Conservation (phyloP, 1,139 yeast genomes). For the Groenewaldozyma auringiensis region DNA sequence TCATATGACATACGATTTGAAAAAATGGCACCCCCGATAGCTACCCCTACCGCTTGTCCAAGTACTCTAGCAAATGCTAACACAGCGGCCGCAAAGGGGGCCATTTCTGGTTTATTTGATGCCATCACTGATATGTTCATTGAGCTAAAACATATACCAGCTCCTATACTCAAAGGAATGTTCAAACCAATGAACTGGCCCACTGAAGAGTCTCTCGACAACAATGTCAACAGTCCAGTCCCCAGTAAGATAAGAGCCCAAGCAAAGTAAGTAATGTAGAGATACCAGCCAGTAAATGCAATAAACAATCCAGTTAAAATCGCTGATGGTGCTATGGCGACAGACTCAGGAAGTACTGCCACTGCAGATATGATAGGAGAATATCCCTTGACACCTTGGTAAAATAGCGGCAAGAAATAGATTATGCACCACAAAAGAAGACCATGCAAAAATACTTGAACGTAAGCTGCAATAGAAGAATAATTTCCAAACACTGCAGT, state of each 20-base stretch:
- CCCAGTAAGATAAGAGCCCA: conserved; percentile 40
- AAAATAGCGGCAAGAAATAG: conserved; percentile 46
- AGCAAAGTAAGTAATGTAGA: neutral
- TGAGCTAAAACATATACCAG: conserved; percentile 41
- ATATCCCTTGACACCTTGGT: conserved; percentile 43
- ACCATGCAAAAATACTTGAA: conserved; percentile 36
- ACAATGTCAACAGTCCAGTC: conserved; percentile 41
- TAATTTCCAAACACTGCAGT: conserved; percentile 34
- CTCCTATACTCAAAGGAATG: conserved; percentile 46
- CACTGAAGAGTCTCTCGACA: conserved; percentile 35
- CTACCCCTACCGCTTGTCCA: conserved; percentile 47
- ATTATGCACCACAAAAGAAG: conserved; percentile 36
- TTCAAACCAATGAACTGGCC: conserved; percentile 45
- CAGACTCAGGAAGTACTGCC: conserved; percentile 45
- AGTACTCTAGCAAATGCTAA: conserved; percentile 42
- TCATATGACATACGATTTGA: conserved; percentile 23
- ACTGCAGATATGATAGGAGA: conserved; percentile 49
- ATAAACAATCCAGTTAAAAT: conserved; percentile 41
- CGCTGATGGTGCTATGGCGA: conserved; percentile 46
- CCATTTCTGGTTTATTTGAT: conserved; percentile 44
- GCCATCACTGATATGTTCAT: conserved; percentile 44
- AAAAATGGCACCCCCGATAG: conserved; percentile 42
- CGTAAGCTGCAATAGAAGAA: conserved; percentile 32
- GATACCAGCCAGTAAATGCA: conserved; percentile 34
- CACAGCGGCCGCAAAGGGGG: conserved; percentile 45